Evolutionary conservation across 345 rosid species (phyloP).

Genomic region (Linum lewisii): DNA sequence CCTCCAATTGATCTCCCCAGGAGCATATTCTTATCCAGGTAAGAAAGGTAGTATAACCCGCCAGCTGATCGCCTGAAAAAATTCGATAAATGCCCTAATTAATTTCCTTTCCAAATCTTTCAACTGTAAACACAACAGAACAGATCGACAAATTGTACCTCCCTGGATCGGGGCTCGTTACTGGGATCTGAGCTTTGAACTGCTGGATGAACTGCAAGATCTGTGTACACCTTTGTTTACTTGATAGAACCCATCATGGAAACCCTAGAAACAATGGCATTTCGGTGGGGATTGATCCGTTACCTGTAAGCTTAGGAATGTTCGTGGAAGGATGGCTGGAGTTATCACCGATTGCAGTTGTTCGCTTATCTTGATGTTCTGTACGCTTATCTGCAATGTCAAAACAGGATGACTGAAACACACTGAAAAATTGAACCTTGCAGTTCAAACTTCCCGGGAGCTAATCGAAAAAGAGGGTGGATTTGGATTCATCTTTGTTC

Average conservation of each 20-base stretch:
- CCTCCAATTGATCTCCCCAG: slow-evolving; percentile 89
- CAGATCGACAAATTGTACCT: slow-evolving; percentile 31
- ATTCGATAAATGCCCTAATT: not conserved
- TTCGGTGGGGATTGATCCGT: not conserved
- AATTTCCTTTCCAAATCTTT: not conserved
- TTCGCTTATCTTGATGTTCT: slow-evolving; percentile 66
- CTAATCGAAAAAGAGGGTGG: too few species aligned
- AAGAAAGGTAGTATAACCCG: slow-evolving; percentile 83
- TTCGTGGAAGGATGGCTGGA: slow-evolving; percentile 81
- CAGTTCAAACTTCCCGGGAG: too few species aligned
- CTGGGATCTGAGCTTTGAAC: slow-evolving; percentile 70
- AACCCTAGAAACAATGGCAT: not conserved
- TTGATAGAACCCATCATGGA: not conserved
- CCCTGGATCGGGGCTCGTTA: slow-evolving; percentile 40
- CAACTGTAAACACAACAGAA: not conserved
- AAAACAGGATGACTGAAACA: slow-evolving; percentile 1
- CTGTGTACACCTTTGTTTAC: slow-evolving; percentile 22
- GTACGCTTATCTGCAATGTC: slow-evolving; percentile 54
- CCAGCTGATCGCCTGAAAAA: slow-evolving; percentile 55
- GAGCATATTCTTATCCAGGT: slow-evolving; percentile 68
- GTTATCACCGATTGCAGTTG: slow-evolving; percentile 69
- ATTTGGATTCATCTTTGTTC: too few species aligned
- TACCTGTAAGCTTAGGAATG: slow-evolving; percentile 74
- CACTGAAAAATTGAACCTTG: too few species aligned
- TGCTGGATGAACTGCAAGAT: slow-evolving; percentile 71